phyloP scores from a whole-genome alignment of 306 rosid species.

The Sphenostylis stenocarpa region DNA sequence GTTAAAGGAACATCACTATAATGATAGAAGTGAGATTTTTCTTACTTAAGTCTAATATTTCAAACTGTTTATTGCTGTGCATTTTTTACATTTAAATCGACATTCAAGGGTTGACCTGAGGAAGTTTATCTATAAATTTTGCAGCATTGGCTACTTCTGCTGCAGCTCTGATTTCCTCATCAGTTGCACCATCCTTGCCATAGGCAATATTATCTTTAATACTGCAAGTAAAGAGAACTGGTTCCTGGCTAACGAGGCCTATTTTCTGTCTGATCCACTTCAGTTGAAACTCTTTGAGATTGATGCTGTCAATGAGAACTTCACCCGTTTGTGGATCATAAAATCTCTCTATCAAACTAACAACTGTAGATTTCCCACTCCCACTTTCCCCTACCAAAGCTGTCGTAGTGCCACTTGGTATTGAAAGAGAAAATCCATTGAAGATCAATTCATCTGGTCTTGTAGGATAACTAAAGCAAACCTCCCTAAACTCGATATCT shows the following conservation, averaged over 20 bases:
- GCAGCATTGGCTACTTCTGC: constrained; percentile 38
- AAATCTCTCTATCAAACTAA: constrained; percentile 82
- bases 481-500: constrained; percentile 54
- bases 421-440: constrained; percentile 50
- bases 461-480: constrained; percentile 65
- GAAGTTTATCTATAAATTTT: constrained; percentile 39
- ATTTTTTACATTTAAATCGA: neutral
- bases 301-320: constrained; percentile 72
- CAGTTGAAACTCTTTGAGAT: constrained; percentile 64
- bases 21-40: neutral
- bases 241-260: constrained; percentile 83
- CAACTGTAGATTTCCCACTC: constrained; percentile 83
- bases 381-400: constrained; percentile 92
- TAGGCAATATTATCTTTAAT: constrained; percentile 77
- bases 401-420: constrained; percentile 57
- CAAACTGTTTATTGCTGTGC: no score
- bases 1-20: neutral
- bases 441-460: constrained; percentile 61
- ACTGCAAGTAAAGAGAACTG: constrained; percentile 67
- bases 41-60: neutral
- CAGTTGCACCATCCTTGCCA: constrained; percentile 69
- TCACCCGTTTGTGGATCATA: constrained; percentile 79
- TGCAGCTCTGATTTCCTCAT: constrained; percentile 41
- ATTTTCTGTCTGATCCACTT: constrained; percentile 85
- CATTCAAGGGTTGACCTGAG: constrained; percentile 24